Evolutionary conservation across 805 yeast genomes (phyloP), one percentile per base, ranked within the genome.

Genomic region (Cyberlindnera meyerae): DNA sequence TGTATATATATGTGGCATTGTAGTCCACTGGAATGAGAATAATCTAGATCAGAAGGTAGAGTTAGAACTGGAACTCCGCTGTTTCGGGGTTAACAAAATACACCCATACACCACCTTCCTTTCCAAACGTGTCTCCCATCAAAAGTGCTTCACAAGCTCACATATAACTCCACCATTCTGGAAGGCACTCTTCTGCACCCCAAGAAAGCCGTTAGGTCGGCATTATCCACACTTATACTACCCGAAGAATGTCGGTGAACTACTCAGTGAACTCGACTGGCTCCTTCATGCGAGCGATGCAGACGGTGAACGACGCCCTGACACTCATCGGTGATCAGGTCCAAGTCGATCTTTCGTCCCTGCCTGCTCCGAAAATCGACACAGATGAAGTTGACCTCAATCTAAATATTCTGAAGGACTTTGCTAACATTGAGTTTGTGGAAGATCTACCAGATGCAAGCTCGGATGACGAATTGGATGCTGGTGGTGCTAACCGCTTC

Each of bases 221-320:
- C n/a, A n/a, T n/a, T n/a, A n/a, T n/a, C n/a, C n/a, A n/a, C n/a
- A n/a, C n/a, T n/a, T 20, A 20, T 9, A 8, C 22, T 12, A 6
- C 9, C 8, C 11, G 4, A 18, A 17, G 21, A 20, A 74, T 73
- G 78, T 62, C 75, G 2, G 63, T 63, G 0, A 49, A 72, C 6
- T 76, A 75, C 45, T 70, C 73, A 31, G 82, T 70, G 8, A 64
- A 73, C 11, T 81, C 89, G 1, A 81, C 89, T 8, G 73, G 75
- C 58, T 82, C 93, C 16, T 83, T 75, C 58, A 75, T 83, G 82
- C 74, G 73, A 54, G 90, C 93, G 14, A 81, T 83, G 87, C 73
- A 71, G 55, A 71, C 77, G 2, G 75, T 83, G 80, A 63, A 74
- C n/a, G 75, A 71, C 6, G 57, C 69, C 1, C 53, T 78, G 39